Base-by-base conservation (phyloP, 2,329 filamentous ascomycete genomes). In the Phaeosphaeria sp. region DNA sequence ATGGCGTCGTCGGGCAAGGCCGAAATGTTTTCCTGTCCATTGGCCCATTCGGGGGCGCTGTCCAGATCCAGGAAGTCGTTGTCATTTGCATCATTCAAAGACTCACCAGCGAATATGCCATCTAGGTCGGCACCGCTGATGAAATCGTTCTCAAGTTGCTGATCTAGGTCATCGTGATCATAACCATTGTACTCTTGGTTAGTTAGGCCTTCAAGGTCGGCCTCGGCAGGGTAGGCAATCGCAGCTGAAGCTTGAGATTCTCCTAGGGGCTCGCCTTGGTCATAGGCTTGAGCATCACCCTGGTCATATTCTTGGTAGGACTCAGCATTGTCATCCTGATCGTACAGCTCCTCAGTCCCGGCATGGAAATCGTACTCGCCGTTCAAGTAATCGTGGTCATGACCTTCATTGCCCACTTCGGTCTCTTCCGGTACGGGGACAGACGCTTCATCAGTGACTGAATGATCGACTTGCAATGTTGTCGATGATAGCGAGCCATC, bases 401-500 rank as follows among this genome's bases (percentile, higher is more conserved):
- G 43, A 27, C 46, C 33, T 27, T 57, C 30, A 36, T 15, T 13
- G 7, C 13, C 30, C 30, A 15, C 30, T 15, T 36, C 30, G 11
- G 13, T 6, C 7, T 15, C 30, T 36, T 48, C 55, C 53, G 46
- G 41, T 13, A 23, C 23, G 9, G 60, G 25, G 17, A 21, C 48
- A 33, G 55, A 23, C 6, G 58, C 59, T 36, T 66, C 57, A n/a
- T 36, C 52, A n/a, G 60, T 58, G n/a, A 53, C 57, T 11, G 60
- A 33, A 6, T 71, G 66, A 39, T 77, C 74, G 36, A 70, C 75
- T 58, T 74, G 71, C 5, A 78, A 64, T 3, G 75, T 78, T 17
- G 69, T 67, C 25, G 76, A 74, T 20, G 67, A 68, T 6, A 71
- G 67, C 1, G 73, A 74, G 1, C 54, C 51, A 18, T 63, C 63